These are phyloP conservation scores for Apiotrichum mycotoxinovorans DNA, from an alignment of 1,284 basidiomycete species.

Conservation along the genomic window DNA sequence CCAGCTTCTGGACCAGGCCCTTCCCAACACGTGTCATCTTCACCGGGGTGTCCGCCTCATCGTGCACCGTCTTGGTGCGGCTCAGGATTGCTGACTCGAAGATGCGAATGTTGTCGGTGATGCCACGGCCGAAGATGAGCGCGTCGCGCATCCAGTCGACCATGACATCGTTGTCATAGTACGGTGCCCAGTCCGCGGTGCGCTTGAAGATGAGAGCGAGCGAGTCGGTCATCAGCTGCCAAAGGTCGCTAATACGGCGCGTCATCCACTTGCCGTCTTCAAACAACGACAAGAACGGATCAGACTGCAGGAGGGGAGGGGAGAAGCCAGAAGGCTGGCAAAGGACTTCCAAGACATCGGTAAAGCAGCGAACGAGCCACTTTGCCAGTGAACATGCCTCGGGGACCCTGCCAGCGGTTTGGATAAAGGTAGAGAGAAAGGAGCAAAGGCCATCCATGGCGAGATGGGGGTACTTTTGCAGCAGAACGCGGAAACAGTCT, in stretches of 20 bases:
- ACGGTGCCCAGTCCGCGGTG: conserved; percentile 74
- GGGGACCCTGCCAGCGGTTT: conserved; percentile 62
- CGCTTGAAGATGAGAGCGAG: conserved; percentile 77
- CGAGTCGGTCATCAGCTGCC: conserved; percentile 75
- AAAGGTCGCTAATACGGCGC: conserved; percentile 65
- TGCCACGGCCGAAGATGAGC: conserved; percentile 79
- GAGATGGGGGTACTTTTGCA: conserved; percentile 62
- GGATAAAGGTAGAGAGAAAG: conserved; percentile 64
- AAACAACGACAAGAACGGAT: conserved; percentile 52
- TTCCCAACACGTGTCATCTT: conserved; percentile 55
- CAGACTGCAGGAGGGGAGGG: conserved; percentile 37
- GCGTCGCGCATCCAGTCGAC: conserved; percentile 95
- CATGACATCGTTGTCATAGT: conserved; percentile 78
- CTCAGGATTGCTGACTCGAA: conserved; percentile 67
- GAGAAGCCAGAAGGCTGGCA: conserved; percentile 61
- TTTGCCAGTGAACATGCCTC: conserved; percentile 83
- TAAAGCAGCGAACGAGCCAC: conserved; percentile 81
- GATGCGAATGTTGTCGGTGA: conserved; percentile 71
- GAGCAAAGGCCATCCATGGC: conserved; percentile 66
- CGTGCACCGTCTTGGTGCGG: conserved; percentile 26
- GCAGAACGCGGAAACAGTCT: conserved; percentile 75
- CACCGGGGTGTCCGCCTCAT: conserved; percentile 29
- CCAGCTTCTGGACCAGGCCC: conserved; percentile 71
- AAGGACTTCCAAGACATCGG: conserved; percentile 82
- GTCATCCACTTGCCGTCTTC: conserved; percentile 45